Evolutionary conservation across 257 asterid species (phyloP).

Genomic region (Orobanche coerulescens): DNA sequence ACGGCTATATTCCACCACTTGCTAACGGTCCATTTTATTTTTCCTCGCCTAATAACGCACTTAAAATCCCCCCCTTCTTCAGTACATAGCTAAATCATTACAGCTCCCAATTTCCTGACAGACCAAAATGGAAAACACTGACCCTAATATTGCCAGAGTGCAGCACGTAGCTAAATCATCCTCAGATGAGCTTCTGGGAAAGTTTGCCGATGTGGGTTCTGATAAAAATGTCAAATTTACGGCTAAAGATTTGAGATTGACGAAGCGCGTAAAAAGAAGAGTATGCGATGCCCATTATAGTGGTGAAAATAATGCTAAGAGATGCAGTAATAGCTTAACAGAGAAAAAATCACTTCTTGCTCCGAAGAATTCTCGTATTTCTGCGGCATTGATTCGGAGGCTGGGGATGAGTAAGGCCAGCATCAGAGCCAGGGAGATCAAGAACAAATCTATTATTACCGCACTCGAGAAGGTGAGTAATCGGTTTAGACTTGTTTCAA

Average conservation of each 20-base stretch:
- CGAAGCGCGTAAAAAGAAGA: conserved; percentile 38
- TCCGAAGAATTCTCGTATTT: conserved; percentile 28
- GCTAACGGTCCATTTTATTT: conserved; percentile 50
- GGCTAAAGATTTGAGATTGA: conserved; percentile 37
- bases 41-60: not conserved
- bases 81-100: not conserved
- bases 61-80: conserved; percentile 18
- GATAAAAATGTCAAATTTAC: conserved; percentile 25
- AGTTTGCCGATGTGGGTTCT: conserved; percentile 65
- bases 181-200: conserved; percentile 70
- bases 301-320: not conserved
- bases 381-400: conserved; percentile 32
- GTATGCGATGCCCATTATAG: not conserved
- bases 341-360: conserved; percentile 62
- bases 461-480: conserved; percentile 51
- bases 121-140: conserved; percentile 29
- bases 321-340: conserved; percentile 10
- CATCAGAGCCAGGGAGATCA: conserved; percentile 48
- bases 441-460: conserved; percentile 47
- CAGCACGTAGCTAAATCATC: conserved; percentile 75
- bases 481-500: not conserved
- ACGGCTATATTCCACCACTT: conserved; percentile 49
- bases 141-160: conserved; percentile 31
- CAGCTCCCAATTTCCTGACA: not conserved
- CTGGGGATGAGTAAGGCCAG: conserved; percentile 47